Conservation (phyloP, 176 grass and related monocot genomes). For the Juncus inflexus region DNA sequence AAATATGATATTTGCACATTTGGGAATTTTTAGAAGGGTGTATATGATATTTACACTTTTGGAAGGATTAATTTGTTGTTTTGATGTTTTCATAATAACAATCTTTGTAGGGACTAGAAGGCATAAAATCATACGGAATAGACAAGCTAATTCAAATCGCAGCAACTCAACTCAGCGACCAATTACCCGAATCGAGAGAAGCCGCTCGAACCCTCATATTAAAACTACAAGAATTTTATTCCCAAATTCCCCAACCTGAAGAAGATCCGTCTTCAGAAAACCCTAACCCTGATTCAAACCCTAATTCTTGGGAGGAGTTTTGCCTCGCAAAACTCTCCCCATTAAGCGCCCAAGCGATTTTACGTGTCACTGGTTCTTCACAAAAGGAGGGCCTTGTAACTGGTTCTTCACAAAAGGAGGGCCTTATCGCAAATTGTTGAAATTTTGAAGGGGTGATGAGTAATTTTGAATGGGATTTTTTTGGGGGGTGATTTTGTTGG, state of each 20-base stretch:
- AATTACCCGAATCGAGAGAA: conserved; percentile 97
- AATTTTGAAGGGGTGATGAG: conserved; percentile 25
- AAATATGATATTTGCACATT: no score
- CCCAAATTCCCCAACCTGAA: conserved; percentile 31
- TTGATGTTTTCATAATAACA: neutral
- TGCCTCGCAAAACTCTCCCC: conserved; percentile 69
- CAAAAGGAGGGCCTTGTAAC: conserved; percentile 56
- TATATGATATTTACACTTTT: no score
- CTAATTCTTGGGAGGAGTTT: conserved; percentile 76
- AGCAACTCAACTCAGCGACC: conserved; percentile 88
- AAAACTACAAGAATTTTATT: conserved; percentile 69
- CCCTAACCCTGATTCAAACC: conserved; percentile 19
- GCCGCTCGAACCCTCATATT: conserved; percentile 76
- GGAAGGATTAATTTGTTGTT: no score
- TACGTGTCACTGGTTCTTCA: conserved; percentile 58
- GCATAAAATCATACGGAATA: conserved; percentile 52
- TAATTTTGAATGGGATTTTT: conserved; percentile 11
- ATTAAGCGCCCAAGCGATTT: conserved; percentile 72
- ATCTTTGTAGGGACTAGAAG: conserved; percentile 40
- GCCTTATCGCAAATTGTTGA: conserved; percentile 42
- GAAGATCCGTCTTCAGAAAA: conserved; percentile 30
- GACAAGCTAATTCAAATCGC: conserved; percentile 86
- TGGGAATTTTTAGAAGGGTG: no score
- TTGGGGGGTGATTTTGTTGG: conserved; percentile 11
- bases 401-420: conserved; percentile 47